Percentiles rank a stretch among this genome's conserved stretches.
Conservation (phyloP, 1,139 yeast genomes). For the Diutina pseudorugosa region DNA sequence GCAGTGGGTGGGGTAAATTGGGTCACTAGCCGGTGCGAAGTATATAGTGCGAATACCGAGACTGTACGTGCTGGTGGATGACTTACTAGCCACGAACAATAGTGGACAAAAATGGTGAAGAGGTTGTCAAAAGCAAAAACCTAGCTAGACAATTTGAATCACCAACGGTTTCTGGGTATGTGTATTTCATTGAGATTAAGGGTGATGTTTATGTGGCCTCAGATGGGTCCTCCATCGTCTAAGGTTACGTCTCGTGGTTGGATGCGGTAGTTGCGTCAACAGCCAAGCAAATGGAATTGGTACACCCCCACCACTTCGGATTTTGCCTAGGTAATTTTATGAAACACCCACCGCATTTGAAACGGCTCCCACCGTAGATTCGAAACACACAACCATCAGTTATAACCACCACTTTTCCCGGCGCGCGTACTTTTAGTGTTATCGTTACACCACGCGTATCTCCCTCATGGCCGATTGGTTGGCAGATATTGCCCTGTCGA, state of each 20-base stretch:
- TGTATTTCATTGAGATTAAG: no score
- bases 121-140: no score
- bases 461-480: constrained; percentile 1
- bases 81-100: not conserved
- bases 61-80: not conserved
- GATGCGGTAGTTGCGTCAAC: no score
- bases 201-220: no score
- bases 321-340: not conserved
- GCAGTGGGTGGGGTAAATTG: not conserved
- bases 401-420: not conserved
- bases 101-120: no score
- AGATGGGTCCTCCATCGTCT: no score
- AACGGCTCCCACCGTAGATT: no score
- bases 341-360: not conserved
- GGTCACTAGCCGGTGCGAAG: not conserved
- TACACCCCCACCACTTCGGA: not conserved
- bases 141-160: no score
- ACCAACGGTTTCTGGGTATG: no score
- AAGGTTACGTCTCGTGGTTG: no score
- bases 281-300: not conserved
- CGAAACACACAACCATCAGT: not conserved
- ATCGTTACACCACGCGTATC: not conserved
- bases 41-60: not conserved
- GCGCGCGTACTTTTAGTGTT: not conserved
- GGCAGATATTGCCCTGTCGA: not conserved